Evolutionary conservation across 345 rosid species (phyloP), one percentile per base, ranked within the genome.

Genomic region (Gynandropsis gynandra): DNA sequence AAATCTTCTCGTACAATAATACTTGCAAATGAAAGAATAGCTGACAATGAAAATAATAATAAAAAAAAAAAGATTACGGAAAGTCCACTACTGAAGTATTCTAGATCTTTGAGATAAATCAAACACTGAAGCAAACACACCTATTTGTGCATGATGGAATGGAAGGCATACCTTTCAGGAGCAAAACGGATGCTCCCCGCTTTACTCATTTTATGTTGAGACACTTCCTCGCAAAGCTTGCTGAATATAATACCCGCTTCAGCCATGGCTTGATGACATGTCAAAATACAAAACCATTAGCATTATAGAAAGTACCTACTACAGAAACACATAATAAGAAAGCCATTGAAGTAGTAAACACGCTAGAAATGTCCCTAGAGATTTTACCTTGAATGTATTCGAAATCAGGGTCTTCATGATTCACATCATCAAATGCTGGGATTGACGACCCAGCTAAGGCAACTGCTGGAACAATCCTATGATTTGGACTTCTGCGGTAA

Each of bases 231-330:
- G 45, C 39, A 58, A 10, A 87, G 62, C 69, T 80, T 76, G 80
- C 96, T 82, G 52, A 73, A 72, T 55, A 74, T 56, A 46, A 87
- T 60, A 46, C 98, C 95, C 56, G 82, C 80, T 80, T 87, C 98
- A 7, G 95, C 98, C 41, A 84, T 64, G 50, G 80, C 96, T 90
- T 66, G 36, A 74, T 10, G 16, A 17, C 42, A 64, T 52, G 61
- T 34, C 9, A 12, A 60, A 59, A 62, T 63, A 49, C 21, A 59
- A 20, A 32, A 13, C 15, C n/a, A 18, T 61, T 16, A 16, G 4
- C 53, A 0, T 29, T 18, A 45, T 10, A 36, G 45, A 42, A 40
- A 47, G 32, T 16, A 24, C 6, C 4, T 35, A 14, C 20, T 17
- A 18, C 3, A 44, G 32, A 52, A 36, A 44, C 20, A 36, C 27